Evolutionary conservation across 345 rosid genomes (phyloP).

Genomic region (Nephelium lappaceum): DNA sequence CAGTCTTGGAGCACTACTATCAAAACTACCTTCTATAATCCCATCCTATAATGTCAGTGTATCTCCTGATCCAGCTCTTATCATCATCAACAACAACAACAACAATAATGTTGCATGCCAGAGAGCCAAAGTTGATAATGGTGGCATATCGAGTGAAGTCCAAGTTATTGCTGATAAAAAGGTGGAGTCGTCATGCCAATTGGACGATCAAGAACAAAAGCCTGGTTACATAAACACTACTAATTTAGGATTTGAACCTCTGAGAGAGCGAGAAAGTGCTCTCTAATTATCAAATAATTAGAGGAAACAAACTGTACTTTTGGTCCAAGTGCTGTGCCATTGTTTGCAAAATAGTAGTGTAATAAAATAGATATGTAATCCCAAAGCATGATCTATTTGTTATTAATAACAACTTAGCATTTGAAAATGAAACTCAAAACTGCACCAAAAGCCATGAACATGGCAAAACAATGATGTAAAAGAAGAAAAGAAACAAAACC

Average conservation of each 20-base stretch:
- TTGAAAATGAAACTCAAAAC: not conserved
- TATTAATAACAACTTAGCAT: no score
- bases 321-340: not conserved
- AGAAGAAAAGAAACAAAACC: not conserved
- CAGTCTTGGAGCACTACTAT: constrained; percentile 53
- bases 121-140: constrained; percentile 7
- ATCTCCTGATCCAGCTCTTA: constrained; percentile 28
- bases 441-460: not conserved
- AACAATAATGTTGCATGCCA: constrained; percentile 13
- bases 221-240: constrained; percentile 20
- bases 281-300: constrained; percentile 31
- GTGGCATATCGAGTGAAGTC: not conserved
- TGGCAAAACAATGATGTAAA: not conserved
- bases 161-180: constrained; percentile 17
- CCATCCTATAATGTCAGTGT: constrained; percentile 35
- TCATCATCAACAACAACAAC: constrained; percentile 27
- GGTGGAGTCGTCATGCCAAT: constrained; percentile 28
- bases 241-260: constrained; percentile 28
- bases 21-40: constrained; percentile 49
- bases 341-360: not conserved
- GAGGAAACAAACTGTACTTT: constrained; percentile 25
- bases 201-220: constrained; percentile 28
- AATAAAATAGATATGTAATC: not conserved
- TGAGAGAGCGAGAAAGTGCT: constrained; percentile 20
- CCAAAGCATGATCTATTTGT: not conserved